phyloP scores from a whole-genome alignment of 2,329 filamentous ascomycete species.

The Colletotrichum noveboracense region DNA sequence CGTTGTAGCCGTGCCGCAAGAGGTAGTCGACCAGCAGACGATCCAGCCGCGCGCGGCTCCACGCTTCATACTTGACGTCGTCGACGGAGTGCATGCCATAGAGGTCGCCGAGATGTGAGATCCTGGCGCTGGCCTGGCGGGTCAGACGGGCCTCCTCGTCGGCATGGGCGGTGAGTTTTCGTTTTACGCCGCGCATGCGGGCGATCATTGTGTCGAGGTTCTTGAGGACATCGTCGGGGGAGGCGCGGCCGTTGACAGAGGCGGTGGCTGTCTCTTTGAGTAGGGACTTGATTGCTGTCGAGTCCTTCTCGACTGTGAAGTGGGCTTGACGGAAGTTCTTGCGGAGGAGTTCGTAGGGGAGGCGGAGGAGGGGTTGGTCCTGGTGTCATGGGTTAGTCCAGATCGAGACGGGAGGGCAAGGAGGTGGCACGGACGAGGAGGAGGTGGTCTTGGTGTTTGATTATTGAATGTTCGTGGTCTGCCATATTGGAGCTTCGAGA shows the following conservation, averaged over 20 bases:
- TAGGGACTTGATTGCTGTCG: slow-evolving; percentile 63
- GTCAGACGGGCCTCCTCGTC: slow-evolving; percentile 83
- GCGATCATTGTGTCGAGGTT: slow-evolving; percentile 85
- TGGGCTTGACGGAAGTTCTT: slow-evolving; percentile 93
- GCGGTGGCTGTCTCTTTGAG: slow-evolving; percentile 70
- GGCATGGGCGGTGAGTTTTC: slow-evolving; percentile 79
- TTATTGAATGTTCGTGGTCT: slow-evolving; percentile 66
- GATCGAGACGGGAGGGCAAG: neutral
- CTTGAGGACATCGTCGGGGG: slow-evolving; percentile 75
- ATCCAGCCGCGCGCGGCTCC: slow-evolving; percentile 83
- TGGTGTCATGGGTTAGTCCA: slow-evolving; percentile 36
- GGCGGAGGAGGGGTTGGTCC: slow-evolving; percentile 93
- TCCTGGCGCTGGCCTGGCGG: slow-evolving; percentile 75
- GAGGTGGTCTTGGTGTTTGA: slow-evolving; percentile 78
- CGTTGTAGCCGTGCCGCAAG: slow-evolving; percentile 79
- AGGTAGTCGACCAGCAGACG: slow-evolving; percentile 92
- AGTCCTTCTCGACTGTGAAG: slow-evolving; percentile 76
- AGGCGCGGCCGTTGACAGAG: slow-evolving; percentile 66
- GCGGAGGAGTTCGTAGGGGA: slow-evolving; percentile 90
- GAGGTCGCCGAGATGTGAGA: slow-evolving; percentile 81
- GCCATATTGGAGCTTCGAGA: slow-evolving; percentile 50
- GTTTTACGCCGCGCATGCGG: slow-evolving; percentile 84
- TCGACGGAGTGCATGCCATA: slow-evolving; percentile 81
- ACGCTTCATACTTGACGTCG: slow-evolving; percentile 92
- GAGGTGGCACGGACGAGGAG: slow-evolving; percentile 61